Evolutionary conservation across 768 basidiomycete species (phyloP), one percentile per base, ranked within the genome.

Genomic region (Scleroderma bovista): DNA sequence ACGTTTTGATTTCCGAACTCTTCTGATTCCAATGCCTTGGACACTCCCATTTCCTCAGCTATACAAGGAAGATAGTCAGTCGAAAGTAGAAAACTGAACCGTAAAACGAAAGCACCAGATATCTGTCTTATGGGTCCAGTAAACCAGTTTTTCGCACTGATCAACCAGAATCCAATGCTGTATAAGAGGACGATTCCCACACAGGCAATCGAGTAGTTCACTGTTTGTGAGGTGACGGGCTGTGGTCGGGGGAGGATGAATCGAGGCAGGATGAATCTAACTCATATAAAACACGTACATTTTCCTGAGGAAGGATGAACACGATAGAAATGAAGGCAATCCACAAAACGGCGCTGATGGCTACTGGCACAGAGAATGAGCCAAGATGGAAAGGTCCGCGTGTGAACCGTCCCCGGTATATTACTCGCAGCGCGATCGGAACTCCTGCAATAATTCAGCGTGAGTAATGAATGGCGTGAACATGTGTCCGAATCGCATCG

Each of bases 341-440:
- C 86, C 87, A 89, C 16, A 66, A 13, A n/a, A 83, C 77, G 3
- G 86, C 79, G 13, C 60, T 55, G 31, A 78, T 63, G 3, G 81
- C 78, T 16, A 86, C 65, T 5, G 82, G 80, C 55, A 76, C 77
- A 1, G 84, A 86, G 62, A 84, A 76, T 16, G 51, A 47, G 16
- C 86, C 82, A 39, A 88, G 77, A 58, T 87, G 82, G 74, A 84
- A 90, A 0, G 85, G 85, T 4, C 87, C 86, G 33, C 78, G 77
- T 7, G 74, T 70, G 63, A 88, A 87, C 6, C 74, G 64, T 20
- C 77, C 66, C 15, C 75, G 72, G 58, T 86, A 80, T 11, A 86
- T 60, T 19, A 88, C 76, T 1, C 84, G 78, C 10, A 88, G 72
- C 0, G 77, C 76, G 52, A 89, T 87, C 0, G 87, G 88, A 17